These are phyloP conservation scores for Umbelopsis vinacea DNA, from an alignment of 192 early-diverging fungal genomes.

Conservation along the genomic window DNA sequence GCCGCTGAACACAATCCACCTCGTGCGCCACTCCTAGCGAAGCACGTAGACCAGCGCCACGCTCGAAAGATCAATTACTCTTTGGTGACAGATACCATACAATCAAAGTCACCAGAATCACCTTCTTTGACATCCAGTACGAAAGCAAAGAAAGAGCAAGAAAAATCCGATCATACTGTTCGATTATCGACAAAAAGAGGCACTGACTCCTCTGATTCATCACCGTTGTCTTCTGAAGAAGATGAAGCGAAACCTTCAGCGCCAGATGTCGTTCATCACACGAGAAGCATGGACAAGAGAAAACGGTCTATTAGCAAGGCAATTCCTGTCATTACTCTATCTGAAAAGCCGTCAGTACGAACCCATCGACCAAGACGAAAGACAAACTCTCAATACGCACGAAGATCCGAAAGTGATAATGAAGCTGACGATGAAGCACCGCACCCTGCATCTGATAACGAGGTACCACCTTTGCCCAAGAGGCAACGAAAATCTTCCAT, in stretches of 20 bases:
- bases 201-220: slow-evolving; percentile 9
- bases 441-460: slow-evolving; percentile 1
- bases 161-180: background rate
- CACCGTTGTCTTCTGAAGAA: slow-evolving; percentile 19
- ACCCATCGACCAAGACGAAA: slow-evolving; percentile 11
- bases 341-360: background rate
- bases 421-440: background rate
- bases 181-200: slow-evolving; percentile 3
- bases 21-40: slow-evolving; percentile 71
- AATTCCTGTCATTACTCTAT: background rate
- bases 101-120: slow-evolving; percentile 12
- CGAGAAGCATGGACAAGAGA: slow-evolving; percentile 12
- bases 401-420: slow-evolving; percentile 1
- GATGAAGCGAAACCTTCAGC: slow-evolving; percentile 7
- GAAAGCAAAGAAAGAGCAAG: background rate
- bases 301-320: background rate
- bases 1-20: slow-evolving; percentile 77
- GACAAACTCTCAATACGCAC: slow-evolving; percentile 11
- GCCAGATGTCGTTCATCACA: background rate
- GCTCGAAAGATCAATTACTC: slow-evolving; percentile 79
- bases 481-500: background rate
- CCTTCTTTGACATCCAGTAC: background rate
- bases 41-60: slow-evolving; percentile 69
- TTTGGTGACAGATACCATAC: slow-evolving; percentile 48
- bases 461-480: background rate